Conservation (phyloP, 2,329 filamentous ascomycete genomes). For the Colletotrichum eleusines region DNA sequence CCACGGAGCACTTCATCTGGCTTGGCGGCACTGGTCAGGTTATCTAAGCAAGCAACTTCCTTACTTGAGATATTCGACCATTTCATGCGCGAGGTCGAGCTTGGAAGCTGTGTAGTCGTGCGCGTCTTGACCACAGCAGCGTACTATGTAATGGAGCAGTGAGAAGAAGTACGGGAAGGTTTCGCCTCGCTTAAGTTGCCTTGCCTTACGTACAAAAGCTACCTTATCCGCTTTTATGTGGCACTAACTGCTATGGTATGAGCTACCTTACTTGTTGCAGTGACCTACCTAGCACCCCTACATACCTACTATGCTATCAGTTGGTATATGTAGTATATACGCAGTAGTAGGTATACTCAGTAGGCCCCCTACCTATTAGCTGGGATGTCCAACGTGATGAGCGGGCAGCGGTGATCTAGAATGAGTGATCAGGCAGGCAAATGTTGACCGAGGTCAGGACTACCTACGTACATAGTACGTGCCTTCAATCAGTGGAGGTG, state of each 20-base stretch:
- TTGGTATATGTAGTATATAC: too few relatives aligned
- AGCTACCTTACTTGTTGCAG: conserved; percentile 2
- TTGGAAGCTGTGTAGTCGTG: background rate
- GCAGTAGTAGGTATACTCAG: too few relatives aligned
- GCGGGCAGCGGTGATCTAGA: conserved; percentile 27
- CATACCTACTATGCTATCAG: too few relatives aligned
- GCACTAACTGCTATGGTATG: background rate
- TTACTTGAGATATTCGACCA: background rate
- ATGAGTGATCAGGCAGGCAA: conserved; percentile 13
- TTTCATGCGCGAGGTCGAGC: conserved; percentile 7
- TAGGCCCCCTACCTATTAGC: conserved; percentile 23
- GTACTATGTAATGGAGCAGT: background rate
- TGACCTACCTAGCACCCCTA: background rate
- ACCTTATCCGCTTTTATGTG: conserved; percentile 17
- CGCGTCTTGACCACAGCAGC: background rate
- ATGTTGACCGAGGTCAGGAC: conserved; percentile 4
- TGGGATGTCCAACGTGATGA: conserved; percentile 40
- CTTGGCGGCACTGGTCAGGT: conserved; percentile 1
- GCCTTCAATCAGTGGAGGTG: conserved; percentile 16
- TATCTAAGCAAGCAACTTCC: conserved; percentile 13
- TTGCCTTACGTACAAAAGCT: conserved; percentile 9
- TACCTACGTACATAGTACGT: too few relatives aligned
- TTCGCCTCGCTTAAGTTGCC: conserved; percentile 17
- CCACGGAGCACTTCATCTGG: conserved; percentile 18
- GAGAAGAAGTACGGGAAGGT: conserved; percentile 11